Evolutionary conservation across 2,329 filamentous ascomycete genomes (phyloP).

Genomic region (Claviceps sp.): DNA sequence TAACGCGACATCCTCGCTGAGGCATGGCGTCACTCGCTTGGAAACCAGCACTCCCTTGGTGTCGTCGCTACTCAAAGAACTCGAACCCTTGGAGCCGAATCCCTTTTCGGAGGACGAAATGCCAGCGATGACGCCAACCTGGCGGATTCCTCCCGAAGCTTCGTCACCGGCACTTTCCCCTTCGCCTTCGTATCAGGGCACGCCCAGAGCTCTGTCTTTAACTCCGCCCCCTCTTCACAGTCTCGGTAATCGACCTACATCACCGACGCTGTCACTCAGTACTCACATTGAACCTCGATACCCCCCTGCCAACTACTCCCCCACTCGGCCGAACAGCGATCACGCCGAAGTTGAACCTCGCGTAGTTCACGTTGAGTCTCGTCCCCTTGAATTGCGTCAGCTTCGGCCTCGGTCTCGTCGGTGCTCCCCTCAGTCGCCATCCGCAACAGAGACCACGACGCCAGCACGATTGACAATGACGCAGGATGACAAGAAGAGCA

Average conservation of each 20-base stretch:
- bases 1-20: conserved; percentile 8
- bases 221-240: conserved; percentile 55
- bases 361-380: conserved; percentile 13
- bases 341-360: conserved; percentile 31
- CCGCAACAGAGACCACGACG: conserved; percentile 50
- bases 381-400: conserved; percentile 36
- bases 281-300: conserved; percentile 62
- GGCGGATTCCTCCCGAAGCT: conserved; percentile 21
- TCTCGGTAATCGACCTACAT: conserved; percentile 41
- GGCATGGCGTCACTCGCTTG: conserved; percentile 12
- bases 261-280: conserved; percentile 52
- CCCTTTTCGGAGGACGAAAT: conserved; percentile 43
- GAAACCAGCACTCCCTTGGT: conserved; percentile 62
- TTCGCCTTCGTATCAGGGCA: conserved; percentile 48
- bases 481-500: conserved; percentile 71
- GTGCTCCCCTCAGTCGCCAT: conserved; percentile 26
- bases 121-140: conserved; percentile 12
- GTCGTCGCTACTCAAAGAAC: conserved; percentile 75
- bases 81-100: conserved; percentile 67
- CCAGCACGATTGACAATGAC: conserved; percentile 54
- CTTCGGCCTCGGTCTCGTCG: conserved; percentile 28
- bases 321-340: conserved; percentile 33
- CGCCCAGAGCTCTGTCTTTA: conserved; percentile 51
- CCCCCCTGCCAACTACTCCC: conserved; percentile 62
- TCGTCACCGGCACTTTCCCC: conserved; percentile 56